Conservation (phyloP, 352 stramenopile genomes). For the Phytophthora multivora region DNA sequence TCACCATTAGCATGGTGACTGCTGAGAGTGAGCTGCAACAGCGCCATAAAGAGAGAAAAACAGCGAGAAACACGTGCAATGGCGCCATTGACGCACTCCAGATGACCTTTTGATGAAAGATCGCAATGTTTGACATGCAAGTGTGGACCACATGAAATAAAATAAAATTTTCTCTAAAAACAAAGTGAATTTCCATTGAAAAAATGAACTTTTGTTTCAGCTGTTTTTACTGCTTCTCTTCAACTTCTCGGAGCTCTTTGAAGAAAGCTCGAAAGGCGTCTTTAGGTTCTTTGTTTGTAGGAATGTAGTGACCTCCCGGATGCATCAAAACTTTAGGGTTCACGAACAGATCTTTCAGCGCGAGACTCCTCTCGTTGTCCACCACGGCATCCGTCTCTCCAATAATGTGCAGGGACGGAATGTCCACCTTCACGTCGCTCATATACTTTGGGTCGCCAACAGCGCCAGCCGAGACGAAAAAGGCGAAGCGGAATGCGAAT, state of each 20-base stretch:
- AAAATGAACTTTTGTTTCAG: no score
- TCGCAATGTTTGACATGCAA: constrained; percentile 29
- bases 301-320: constrained; percentile 83
- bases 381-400: constrained; percentile 81
- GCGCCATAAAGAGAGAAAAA: constrained; percentile 17
- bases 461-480: constrained; percentile 71
- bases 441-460: constrained; percentile 52
- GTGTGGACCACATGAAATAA: constrained; percentile 17
- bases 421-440: constrained; percentile 44
- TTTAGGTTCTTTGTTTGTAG: constrained; percentile 84
- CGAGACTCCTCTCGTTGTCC: constrained; percentile 55
- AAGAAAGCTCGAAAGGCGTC: constrained; percentile 76
- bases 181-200: no score
- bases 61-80: constrained; percentile 2
- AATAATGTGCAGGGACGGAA: constrained; percentile 85
- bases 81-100: constrained; percentile 5
- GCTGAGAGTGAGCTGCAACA: not conserved
- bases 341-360: constrained; percentile 57
- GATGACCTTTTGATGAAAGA: constrained; percentile 36
- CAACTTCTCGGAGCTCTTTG: constrained; percentile 44
- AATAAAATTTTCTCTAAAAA: not conserved
- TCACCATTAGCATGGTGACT: constrained; percentile 13
- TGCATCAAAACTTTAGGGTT: constrained; percentile 66
- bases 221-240: constrained; percentile 14
- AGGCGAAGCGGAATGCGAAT: constrained; percentile 72